Evolutionary conservation across 1,139 yeast species (phyloP), one percentile per base, ranked within the genome.

Genomic region (Yamadazyma sp.): DNA sequence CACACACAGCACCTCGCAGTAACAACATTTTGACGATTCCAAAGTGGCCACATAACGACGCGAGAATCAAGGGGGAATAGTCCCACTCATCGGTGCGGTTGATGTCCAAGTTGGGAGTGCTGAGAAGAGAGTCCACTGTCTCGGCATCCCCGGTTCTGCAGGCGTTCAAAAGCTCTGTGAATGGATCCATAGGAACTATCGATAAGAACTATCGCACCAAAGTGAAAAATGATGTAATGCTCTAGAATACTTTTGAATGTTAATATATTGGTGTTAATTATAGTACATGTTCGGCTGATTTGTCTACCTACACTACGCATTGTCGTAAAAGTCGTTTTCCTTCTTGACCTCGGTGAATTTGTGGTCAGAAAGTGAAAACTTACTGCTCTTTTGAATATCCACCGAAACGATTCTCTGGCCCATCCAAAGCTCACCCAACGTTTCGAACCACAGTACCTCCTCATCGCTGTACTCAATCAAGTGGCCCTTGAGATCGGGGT

Each of bases 1-100:
- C 90, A 57, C 90, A 83, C 2, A 80, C 70, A 0, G 94, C 89
- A 6, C 95, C 95, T 37, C 81, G 70, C 21, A 57, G 47, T 9
- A 86, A 62, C 22, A 86, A 61, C 37, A 81, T 59, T 41, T 67
- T 70, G 12, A 86, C 94, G 7, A 85, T 70, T 1, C 64, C 63
- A 44, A 70, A 73, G 56, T 85, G 92, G 0, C 95, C 95, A 61
- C 94, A 85, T 10, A 86, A 54, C 21, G 87, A 78, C 8, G 89
- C 86, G 22, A 85, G 59, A 43, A 82, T 81, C 45, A 86, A 65
- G 0, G 94, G 94, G 2, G 89, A 75, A 54, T 83, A 80, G 54
- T 86, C 86, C 73, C 82, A 85, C 46, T 76, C 78, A 53, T 86
- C 94, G 26, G 79, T 77, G 39, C 67, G 76, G 54, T 86, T 86